Percentiles rank a stretch among this genome's conserved stretches.
Conservation (phyloP, 768 basidiomycete species). For the Auricularia heimuer region DNA sequence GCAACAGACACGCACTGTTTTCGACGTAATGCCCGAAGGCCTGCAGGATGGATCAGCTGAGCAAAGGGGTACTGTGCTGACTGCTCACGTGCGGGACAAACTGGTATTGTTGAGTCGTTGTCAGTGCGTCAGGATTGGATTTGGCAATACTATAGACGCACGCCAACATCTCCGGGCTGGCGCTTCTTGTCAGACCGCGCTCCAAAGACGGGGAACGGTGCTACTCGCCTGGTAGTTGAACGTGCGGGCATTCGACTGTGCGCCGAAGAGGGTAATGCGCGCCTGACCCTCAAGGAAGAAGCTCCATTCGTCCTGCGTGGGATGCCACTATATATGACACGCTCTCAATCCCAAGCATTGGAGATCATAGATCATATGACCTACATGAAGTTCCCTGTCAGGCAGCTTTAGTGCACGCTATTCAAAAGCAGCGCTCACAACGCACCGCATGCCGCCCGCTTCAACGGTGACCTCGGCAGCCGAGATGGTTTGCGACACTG, state of each 20-base stretch:
- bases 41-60: neutral
- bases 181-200: neutral
- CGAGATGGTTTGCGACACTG: slow-evolving; percentile 41
- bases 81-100: slow-evolving; percentile 1
- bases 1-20: slow-evolving; percentile 28
- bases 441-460: slow-evolving; percentile 50
- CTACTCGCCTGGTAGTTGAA: slow-evolving; percentile 55
- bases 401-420: neutral
- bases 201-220: slow-evolving; percentile 16
- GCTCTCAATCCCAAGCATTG: slow-evolving; percentile 4
- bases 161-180: neutral
- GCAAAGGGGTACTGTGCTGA: neutral
- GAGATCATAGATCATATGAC: slow-evolving; percentile 12
- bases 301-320: slow-evolving; percentile 32
- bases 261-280: slow-evolving; percentile 49
- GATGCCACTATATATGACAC: slow-evolving; percentile 46
- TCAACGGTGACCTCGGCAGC: slow-evolving; percentile 50
- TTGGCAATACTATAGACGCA: neutral
- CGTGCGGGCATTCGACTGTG: slow-evolving; percentile 41
- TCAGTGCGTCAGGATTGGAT: neutral
- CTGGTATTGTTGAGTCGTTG: slow-evolving; percentile 8
- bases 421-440: neutral
- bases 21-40: slow-evolving; percentile 48
- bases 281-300: slow-evolving; percentile 31
- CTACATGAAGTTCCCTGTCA: slow-evolving; percentile 45